Percentiles rank a stretch among this genome's conserved stretches.
These are phyloP conservation scores for Zygosaccharomyces bisporus DNA, from an alignment of 805 yeast genomes.

Conservation along the genomic window DNA sequence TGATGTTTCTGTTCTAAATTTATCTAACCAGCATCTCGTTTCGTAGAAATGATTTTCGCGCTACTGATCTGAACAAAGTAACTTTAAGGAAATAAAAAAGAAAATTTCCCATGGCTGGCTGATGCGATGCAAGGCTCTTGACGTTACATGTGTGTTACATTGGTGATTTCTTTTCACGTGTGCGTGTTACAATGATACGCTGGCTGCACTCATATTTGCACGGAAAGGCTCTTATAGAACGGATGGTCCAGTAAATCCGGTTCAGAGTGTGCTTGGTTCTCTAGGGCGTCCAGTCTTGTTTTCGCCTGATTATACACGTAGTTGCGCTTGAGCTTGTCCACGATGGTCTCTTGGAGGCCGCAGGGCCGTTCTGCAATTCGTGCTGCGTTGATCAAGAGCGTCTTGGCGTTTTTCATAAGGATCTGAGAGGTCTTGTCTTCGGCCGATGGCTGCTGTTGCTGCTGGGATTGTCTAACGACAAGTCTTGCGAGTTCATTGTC, in stretches of 20 bases:
- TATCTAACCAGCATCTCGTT: conserved; percentile 7
- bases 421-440: conserved; percentile 14
- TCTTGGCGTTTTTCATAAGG: conserved; percentile 27
- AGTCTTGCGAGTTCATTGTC: conserved; percentile 29
- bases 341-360: conserved; percentile 31
- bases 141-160: background rate
- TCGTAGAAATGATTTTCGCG: conserved; percentile 5
- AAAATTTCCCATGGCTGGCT: conserved; percentile 8
- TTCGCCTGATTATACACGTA: conserved; percentile 27
- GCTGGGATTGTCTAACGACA: conserved; percentile 14
- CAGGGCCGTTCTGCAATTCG: conserved; percentile 29
- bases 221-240: conserved; percentile 13
- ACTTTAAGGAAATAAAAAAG: background rate
- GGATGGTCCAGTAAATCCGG: conserved; percentile 26
- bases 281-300: conserved; percentile 18
- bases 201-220: background rate
- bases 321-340: conserved; percentile 32
- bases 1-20: conserved; percentile 4
- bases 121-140: background rate
- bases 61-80: conserved; percentile 3
- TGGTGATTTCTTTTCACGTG: background rate
- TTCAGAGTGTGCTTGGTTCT: conserved; percentile 7
- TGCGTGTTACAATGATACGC: too few species aligned
- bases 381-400: conserved; percentile 24
- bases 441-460: background rate